phyloP scores from a whole-genome alignment of 192 early-diverging fungal species.

The Backusella liffmaniae region DNA sequence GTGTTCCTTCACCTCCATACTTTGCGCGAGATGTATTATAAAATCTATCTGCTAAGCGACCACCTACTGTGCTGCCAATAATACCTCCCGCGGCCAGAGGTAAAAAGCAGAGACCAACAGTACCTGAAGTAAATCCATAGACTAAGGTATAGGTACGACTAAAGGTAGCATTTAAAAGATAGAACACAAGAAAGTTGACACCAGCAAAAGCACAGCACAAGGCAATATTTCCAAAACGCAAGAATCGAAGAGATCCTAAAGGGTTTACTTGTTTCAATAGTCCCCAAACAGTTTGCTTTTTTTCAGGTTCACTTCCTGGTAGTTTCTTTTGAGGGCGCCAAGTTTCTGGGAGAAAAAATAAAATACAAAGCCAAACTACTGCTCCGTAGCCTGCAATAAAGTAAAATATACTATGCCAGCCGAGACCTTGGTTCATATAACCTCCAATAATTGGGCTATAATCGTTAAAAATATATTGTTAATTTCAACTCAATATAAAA shows the following conservation, averaged over 20 bases:
- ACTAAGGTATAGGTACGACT: conserved; percentile 33
- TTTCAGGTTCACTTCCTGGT: neutral
- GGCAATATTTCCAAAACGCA: conserved; percentile 22
- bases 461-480: neutral
- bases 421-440: conserved; percentile 29
- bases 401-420: conserved; percentile 37
- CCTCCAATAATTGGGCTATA: conserved; percentile 38
- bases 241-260: conserved; percentile 11
- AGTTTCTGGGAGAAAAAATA: conserved; percentile 39
- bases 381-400: conserved; percentile 25
- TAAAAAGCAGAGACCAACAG: conserved; percentile 36
- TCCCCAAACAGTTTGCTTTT: neutral
- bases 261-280: conserved; percentile 20
- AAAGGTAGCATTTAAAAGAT: conserved; percentile 30
- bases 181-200: conserved; percentile 28
- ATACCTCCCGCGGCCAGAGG: conserved; percentile 30
- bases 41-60: conserved; percentile 19
- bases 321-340: conserved; percentile 8
- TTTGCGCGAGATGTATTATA: conserved; percentile 18
- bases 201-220: conserved; percentile 21
- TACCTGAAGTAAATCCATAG: conserved; percentile 26
- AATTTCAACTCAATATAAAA: neutral
- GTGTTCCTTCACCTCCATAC: neutral
- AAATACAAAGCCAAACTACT: conserved; percentile 11
- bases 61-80: conserved; percentile 15